phyloP scores from a whole-genome alignment of 2,329 filamentous ascomycete species.

The Microsporum ferrugineum region DNA sequence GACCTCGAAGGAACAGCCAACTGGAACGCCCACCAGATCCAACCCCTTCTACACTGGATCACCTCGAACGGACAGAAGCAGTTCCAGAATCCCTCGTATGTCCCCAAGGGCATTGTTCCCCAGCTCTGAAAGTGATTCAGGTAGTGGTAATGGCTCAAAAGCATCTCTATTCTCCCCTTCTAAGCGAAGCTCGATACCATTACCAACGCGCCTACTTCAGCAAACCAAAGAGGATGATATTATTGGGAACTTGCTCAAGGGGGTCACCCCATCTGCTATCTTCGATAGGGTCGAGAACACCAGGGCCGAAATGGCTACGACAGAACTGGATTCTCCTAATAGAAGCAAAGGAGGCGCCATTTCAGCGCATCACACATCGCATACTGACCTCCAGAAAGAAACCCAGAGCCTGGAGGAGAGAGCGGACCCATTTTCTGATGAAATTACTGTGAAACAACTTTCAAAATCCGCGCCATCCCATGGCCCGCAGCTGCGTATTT shows the following conservation, averaged over 20 bases:
- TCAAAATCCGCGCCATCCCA: slow-evolving; percentile 6
- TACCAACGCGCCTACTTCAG: slow-evolving; percentile 12
- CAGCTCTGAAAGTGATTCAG: neutral
- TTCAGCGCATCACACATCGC: neutral
- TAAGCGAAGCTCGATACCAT: slow-evolving; percentile 14
- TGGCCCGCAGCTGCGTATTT: slow-evolving; percentile 15
- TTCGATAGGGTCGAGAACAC: neutral
- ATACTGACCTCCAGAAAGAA: neutral
- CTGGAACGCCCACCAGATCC: neutral
- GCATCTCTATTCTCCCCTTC: slow-evolving; percentile 9
- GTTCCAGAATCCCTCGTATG: slow-evolving; percentile 12
- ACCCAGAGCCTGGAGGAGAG: neutral
- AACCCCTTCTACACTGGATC: neutral
- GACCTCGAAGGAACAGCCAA: neutral
- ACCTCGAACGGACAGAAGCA: neutral
- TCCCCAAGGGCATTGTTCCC: slow-evolving; percentile 8
- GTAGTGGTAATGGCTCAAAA: neutral
- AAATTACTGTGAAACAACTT: slow-evolving; percentile 13
- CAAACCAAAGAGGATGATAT: neutral
- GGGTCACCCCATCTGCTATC: neutral
- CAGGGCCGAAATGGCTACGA: neutral
- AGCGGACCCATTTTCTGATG: neutral
- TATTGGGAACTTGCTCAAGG: neutral
- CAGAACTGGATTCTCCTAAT: neutral
- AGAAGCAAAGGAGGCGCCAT: neutral